Base-by-base conservation (phyloP, 1,284 basidiomycete genomes). In the Ceratobasidium sp. region DNA sequence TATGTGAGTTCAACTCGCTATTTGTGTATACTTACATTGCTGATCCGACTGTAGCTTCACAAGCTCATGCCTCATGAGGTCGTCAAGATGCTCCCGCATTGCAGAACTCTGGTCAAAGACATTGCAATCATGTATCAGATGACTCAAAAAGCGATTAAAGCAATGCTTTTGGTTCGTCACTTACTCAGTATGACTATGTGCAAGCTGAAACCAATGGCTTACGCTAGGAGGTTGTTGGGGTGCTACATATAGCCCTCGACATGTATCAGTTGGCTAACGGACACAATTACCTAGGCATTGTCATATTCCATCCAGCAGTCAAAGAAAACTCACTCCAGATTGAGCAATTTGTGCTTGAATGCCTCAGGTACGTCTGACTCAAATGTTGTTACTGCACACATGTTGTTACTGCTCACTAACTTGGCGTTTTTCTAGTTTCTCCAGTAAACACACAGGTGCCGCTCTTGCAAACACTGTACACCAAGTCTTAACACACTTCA, bases 331-430 rank as follows among this genome's bases (percentile, higher is more conserved):
- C 1, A 42, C n/a, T n/a, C n/a, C n/a, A n/a, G n/a, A n/a, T n/a
- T n/a, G n/a, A n/a, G n/a, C n/a, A n/a, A n/a, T n/a, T 57, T 57
- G 20, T 57, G 10, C 20, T 57, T 5, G 55, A 57, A 27, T 57
- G 55, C 13, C 40, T 57, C 13, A 57, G 22, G 55, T 42, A 43
- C 13, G 38, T 20, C 2, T 57, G n/a, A n/a, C 34, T 13, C 3
- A 22, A 15, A 45, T 27, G 22, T 31, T 2, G 10, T 25, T 10
- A 2, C 17, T 55, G 22, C 34, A n/a, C 17, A 27, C 20, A 8
- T 42, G 22, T 20, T 22, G 2, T 4, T 29, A 20, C 7, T 34
- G 22, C 22, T 35, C 32, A 52, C 12, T 10, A 25, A 52, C 22
- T 42, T 7, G 7, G 20, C 20, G 3, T 42, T 10, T 42, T 57